Conservation (phyloP, 352 stramenopile species). For the Thraustochytrium striatum region DNA sequence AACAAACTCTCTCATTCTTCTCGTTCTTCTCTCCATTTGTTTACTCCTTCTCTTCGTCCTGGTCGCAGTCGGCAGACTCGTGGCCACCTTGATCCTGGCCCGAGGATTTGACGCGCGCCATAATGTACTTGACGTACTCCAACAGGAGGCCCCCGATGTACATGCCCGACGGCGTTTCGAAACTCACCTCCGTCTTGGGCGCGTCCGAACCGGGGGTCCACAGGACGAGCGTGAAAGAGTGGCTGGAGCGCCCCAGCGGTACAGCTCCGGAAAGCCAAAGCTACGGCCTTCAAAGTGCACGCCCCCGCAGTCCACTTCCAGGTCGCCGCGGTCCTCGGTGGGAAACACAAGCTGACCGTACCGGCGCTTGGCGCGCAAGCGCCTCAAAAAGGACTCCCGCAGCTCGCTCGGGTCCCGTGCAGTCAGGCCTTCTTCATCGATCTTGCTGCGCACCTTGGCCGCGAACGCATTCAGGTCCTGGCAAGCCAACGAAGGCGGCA, state of each 20-base stretch:
- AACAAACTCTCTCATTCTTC: too few species aligned
- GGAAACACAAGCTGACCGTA: constrained; percentile 14
- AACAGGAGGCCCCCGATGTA: constrained; percentile 63
- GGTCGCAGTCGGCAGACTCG: too few species aligned
- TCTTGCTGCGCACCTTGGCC: constrained; percentile 63
- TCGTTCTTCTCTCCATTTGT: too few species aligned
- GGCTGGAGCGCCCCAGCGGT: constrained; percentile 59
- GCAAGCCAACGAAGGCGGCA: constrained; percentile 67
- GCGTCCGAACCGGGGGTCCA: constrained; percentile 56
- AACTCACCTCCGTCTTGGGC: constrained; percentile 55
- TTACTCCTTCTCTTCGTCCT: too few species aligned
- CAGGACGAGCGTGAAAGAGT: constrained; percentile 60
- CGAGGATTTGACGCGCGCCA: too few species aligned
- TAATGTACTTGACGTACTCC: constrained; percentile 53
- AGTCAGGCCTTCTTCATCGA: constrained; percentile 56
- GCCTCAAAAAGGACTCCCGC: constrained; percentile 75
- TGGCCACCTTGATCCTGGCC: too few species aligned
- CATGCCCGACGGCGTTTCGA: constrained; percentile 58
- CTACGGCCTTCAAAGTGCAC: constrained; percentile 71
- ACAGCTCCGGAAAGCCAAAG: constrained; percentile 60
- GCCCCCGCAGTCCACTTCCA: constrained; percentile 77
- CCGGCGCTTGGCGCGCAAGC: constrained; percentile 21
- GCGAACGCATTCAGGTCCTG: constrained; percentile 72
- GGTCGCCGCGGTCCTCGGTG: constrained; percentile 65
- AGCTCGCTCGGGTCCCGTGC: constrained; percentile 57